Conservation (phyloP, 495 filamentous ascomycete species). For the Xylaria intraflava region DNA sequence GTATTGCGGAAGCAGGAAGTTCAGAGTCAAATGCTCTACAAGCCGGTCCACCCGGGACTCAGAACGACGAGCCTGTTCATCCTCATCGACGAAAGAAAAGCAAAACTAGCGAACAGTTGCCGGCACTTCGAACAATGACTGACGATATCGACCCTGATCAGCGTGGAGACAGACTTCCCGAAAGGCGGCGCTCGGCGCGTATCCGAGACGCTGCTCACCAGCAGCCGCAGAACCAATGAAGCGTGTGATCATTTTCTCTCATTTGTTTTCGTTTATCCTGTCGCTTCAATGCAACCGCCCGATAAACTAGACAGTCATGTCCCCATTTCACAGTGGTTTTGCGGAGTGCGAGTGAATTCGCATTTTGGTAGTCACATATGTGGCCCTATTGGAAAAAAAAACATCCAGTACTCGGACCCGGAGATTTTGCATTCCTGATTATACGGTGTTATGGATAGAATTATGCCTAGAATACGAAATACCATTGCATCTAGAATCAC, state of each 20-base stretch:
- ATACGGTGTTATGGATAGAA: no score
- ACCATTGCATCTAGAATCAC: background rate
- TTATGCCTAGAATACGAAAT: background rate
- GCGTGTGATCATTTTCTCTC: background rate
- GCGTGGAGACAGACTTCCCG: background rate
- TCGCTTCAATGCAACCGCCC: no score
- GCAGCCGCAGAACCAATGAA: background rate
- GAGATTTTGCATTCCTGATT: no score
- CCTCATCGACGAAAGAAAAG: background rate
- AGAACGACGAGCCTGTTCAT: background rate
- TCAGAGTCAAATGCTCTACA: background rate
- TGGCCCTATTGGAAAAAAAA: no score
- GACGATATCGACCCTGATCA: background rate
- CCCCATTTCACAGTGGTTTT: no score
- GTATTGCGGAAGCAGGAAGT: background rate
- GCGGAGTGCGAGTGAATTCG: no score
- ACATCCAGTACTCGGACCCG: background rate
- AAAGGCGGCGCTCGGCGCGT: background rate
- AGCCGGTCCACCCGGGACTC: background rate
- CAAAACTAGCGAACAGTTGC: background rate
- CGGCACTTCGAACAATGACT: background rate
- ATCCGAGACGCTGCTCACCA: background rate
- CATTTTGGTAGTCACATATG: no score
- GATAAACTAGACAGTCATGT: no score
- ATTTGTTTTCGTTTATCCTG: no score